A percentile compares a stretch with the other conserved stretches of the same genome.
Conservation (phyloP, 495 filamentous ascomycete genomes). For the Hypoxylon fragiforme region DNA sequence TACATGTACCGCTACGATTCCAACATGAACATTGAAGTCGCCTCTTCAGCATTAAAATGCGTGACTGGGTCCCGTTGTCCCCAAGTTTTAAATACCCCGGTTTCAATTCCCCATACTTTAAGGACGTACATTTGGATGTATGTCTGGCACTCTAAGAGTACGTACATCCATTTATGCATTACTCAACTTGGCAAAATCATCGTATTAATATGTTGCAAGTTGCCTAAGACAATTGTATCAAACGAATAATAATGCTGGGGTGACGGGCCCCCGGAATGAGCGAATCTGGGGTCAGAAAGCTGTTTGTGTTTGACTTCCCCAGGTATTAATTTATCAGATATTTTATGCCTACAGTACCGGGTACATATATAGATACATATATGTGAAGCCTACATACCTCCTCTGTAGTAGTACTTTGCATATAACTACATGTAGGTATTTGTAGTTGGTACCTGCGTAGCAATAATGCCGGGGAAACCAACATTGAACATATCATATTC, state of each 20-base stretch:
- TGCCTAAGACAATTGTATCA: slow-evolving; percentile 25
- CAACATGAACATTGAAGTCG: too few relatives aligned
- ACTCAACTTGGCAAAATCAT: slow-evolving; percentile 24
- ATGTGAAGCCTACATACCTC: too few relatives aligned
- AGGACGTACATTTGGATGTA: slow-evolving; percentile 15
- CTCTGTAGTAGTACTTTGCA: too few relatives aligned
- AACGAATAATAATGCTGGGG: slow-evolving; percentile 11
- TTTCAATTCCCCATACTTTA: slow-evolving; percentile 30
- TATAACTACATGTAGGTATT: too few relatives aligned
- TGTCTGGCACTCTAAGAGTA: too few relatives aligned
- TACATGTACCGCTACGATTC: slow-evolving; percentile 22
- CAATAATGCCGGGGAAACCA: slow-evolving; percentile 21
- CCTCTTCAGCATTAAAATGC: too few relatives aligned
- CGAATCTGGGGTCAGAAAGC: slow-evolving; percentile 33
- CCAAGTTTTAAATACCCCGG: slow-evolving; percentile 12
- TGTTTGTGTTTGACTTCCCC: slow-evolving; percentile 29
- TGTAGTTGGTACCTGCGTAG: not conserved
- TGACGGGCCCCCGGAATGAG: slow-evolving; percentile 34
- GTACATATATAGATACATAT: too few relatives aligned
- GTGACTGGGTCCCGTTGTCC: slow-evolving; percentile 5
- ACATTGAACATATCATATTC: slow-evolving; percentile 17
- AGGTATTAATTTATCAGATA: slow-evolving; percentile 32
- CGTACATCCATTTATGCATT: slow-evolving; percentile 24
- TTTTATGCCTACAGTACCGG: slow-evolving; percentile 17
- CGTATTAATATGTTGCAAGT: not conserved